Conservation (phyloP, 1,139 yeast species). For the Saccharomyces hybrid region DNA sequence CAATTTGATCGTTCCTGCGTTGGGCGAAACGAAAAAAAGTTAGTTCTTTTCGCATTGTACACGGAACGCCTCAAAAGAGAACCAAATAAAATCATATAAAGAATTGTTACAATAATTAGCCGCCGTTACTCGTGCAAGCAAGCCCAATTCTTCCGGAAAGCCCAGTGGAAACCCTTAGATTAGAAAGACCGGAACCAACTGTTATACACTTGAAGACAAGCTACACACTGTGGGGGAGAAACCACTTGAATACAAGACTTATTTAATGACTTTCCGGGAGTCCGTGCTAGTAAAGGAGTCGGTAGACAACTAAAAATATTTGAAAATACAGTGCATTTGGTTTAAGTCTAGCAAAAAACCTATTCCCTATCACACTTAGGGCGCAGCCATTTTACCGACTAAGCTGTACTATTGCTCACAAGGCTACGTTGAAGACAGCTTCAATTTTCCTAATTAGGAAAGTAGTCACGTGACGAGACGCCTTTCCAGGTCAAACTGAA, state of each 20-base stretch:
- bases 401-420: background rate
- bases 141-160: background rate
- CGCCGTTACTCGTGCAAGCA: background rate
- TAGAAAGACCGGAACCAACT: background rate
- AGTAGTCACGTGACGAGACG: slow-evolving; percentile 17
- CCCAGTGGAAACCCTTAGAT: background rate
- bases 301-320: no score
- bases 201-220: no score
- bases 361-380: no score
- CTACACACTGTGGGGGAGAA: no score
- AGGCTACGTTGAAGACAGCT: background rate
- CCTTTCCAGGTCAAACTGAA: slow-evolving; percentile 12
- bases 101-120: background rate
- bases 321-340: no score
- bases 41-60: background rate
- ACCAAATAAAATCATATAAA: background rate
- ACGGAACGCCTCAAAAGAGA: background rate
- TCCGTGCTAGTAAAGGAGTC: no score
- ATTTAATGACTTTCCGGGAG: no score
- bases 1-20: background rate
- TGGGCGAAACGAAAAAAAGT: background rate
- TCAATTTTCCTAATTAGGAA: slow-evolving; percentile 18
- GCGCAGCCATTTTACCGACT: no score
- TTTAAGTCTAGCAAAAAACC: no score
- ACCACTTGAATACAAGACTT: no score